Percentiles rank a stretch among this genome's conserved stretches.
phyloP scores from a whole-genome alignment of 495 filamentous ascomycete species.

The Aspergillus indologenus region DNA sequence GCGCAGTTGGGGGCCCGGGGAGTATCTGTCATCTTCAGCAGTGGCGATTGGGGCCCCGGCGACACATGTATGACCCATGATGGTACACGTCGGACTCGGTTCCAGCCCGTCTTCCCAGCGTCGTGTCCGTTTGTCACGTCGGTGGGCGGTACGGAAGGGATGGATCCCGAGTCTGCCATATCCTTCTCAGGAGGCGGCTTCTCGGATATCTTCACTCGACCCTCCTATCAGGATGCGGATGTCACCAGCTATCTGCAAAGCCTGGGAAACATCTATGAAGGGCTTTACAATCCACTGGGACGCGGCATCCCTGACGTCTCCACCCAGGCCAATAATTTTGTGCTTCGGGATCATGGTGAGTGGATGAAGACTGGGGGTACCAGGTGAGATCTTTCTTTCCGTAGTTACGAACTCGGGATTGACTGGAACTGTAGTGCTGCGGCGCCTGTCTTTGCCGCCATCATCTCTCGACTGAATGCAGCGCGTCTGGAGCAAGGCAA shows the following conservation, averaged over 20 bases:
- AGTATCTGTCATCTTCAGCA: conserved; percentile 65
- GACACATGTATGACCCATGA: conserved; percentile 62
- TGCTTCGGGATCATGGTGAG: conserved; percentile 38
- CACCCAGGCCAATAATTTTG: conserved; percentile 45
- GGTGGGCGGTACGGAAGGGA: conserved; percentile 66
- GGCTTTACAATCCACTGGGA: conserved; percentile 56
- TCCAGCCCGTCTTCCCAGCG: conserved; percentile 68
- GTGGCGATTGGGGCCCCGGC: conserved; percentile 68
- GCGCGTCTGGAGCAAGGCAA: conserved; percentile 47
- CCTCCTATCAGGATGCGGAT: conserved; percentile 59
- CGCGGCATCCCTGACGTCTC: conserved; percentile 73
- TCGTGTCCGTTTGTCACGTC: conserved; percentile 79
- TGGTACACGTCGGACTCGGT: conserved; percentile 56
- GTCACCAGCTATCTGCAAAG: conserved; percentile 53
- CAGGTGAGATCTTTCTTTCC: conserved; percentile 30
- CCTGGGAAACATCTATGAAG: conserved; percentile 38
- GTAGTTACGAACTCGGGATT: not conserved
- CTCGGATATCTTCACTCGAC: conserved; percentile 62
- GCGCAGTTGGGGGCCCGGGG: conserved; percentile 71
- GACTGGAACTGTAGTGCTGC: conserved; percentile 35
- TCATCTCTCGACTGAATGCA: conserved; percentile 58
- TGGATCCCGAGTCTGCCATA: conserved; percentile 52
- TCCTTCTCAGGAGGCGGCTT: conserved; percentile 68
- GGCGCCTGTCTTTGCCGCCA: conserved; percentile 50
- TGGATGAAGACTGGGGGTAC: conserved; percentile 38